Conservation (phyloP, 306 rosid genomes). For the Herpetospermum pedunculosum region DNA sequence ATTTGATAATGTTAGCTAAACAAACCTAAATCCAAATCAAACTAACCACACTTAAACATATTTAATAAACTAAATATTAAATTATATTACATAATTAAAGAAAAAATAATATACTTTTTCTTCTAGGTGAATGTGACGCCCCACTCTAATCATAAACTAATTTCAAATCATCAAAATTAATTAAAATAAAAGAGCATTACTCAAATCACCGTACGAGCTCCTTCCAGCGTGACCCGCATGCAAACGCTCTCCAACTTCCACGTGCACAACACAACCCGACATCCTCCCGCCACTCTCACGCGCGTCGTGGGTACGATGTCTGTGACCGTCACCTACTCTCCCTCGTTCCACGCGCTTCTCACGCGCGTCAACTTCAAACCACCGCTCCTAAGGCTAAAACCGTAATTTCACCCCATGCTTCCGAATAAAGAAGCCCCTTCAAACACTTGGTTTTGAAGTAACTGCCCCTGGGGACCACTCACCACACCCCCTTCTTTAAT, state of each 20-base stretch:
- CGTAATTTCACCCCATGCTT: conserved; percentile 6
- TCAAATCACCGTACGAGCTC: background rate
- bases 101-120: too few relatives aligned
- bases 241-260: background rate
- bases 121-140: conserved; percentile 3
- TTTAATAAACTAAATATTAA: too few relatives aligned
- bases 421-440: conserved; percentile 11
- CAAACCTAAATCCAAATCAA: too few relatives aligned
- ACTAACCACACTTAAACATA: too few relatives aligned
- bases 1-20: too few relatives aligned
- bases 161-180: background rate
- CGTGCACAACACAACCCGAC: conserved; percentile 8
- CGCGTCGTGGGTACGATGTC: conserved; percentile 6
- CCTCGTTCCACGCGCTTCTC: background rate
- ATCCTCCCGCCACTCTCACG: conserved; percentile 7
- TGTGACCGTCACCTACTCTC: conserved; percentile 5
- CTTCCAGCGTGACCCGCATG: conserved; percentile 8
- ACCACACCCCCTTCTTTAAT: background rate
- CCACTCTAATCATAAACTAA: background rate
- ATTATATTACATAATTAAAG: too few relatives aligned
- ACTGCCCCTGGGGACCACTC: conserved; percentile 7
- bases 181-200: background rate
- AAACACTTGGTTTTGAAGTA: conserved; percentile 10
- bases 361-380: background rate
- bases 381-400: background rate